Conservation (phyloP, 306 rosid genomes). For the Malus orientalis region DNA sequence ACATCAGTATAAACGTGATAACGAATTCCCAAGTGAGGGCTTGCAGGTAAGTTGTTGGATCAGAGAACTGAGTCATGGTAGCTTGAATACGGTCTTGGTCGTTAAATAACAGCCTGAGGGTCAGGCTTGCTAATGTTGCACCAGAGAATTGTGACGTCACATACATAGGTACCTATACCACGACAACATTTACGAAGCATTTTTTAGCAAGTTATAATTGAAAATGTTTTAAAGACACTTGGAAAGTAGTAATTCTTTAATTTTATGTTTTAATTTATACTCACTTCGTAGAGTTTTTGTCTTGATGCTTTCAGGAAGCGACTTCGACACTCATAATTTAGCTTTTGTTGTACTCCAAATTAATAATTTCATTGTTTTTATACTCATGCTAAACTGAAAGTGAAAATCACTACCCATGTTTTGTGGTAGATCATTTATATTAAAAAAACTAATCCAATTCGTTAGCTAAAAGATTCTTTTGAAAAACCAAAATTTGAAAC, state of each 20-base stretch:
- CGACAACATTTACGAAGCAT: background rate
- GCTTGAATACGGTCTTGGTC: constrained; percentile 22
- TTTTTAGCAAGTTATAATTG: background rate
- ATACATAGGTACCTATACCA: constrained; percentile 25
- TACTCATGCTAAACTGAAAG: background rate
- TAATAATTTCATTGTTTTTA: background rate
- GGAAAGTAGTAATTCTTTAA: too few species aligned
- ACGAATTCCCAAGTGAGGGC: constrained; percentile 24
- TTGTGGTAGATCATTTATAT: background rate
- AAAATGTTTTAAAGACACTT: background rate
- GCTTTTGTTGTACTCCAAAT: background rate
- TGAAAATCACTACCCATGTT: background rate
- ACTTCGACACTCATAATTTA: background rate
- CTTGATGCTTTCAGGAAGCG: background rate
- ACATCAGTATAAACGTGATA: constrained; percentile 26
- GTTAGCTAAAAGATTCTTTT: too few species aligned
- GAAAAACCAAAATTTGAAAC: background rate
- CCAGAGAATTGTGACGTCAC: constrained; percentile 20
- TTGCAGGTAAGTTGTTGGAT: constrained; percentile 17
- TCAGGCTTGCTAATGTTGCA: constrained; percentile 25
- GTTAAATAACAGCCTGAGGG: constrained; percentile 10
- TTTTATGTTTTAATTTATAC: too few species aligned
- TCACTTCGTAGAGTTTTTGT: background rate
- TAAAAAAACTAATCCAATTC: background rate
- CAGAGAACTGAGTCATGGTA: constrained; percentile 8